Evolutionary conservation across 2,329 filamentous ascomycete species (phyloP).

Genomic region (Verticillium zaregamsianum): DNA sequence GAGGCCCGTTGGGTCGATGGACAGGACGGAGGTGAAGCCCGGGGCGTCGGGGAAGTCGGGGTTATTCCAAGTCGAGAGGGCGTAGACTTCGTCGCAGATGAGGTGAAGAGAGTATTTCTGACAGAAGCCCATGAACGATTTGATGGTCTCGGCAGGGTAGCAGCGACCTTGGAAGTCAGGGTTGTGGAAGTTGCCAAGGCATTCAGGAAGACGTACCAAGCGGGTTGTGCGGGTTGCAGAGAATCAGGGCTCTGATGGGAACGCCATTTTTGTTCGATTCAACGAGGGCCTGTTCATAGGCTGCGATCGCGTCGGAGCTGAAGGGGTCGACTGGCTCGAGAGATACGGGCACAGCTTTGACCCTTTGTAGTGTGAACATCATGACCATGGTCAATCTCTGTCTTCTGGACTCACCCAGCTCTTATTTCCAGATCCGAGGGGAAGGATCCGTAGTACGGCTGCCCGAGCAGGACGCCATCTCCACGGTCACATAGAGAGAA

Average conservation of each 20-base stretch:
- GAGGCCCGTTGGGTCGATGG: constrained; percentile 34
- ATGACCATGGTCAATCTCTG: neutral
- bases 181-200: neutral
- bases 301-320: constrained; percentile 30
- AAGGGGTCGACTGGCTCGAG: constrained; percentile 41
- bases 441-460: constrained; percentile 44
- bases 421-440: constrained; percentile 30
- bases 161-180: constrained; percentile 30
- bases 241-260: constrained; percentile 39
- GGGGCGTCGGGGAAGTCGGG: constrained; percentile 18
- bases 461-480: constrained; percentile 20
- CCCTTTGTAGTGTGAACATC: constrained; percentile 19
- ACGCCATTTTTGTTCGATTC: constrained; percentile 32
- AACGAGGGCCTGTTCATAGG: constrained; percentile 40
- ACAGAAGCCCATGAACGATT: constrained; percentile 43
- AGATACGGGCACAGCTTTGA: constrained; percentile 34
- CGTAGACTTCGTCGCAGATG: constrained; percentile 47
- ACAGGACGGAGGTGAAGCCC: constrained; percentile 41
- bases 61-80: constrained; percentile 45
- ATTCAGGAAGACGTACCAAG: constrained; percentile 22
- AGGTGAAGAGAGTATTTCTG: constrained; percentile 44
- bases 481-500: neutral
- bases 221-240: constrained; percentile 49
- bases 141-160: constrained; percentile 34
- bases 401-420: neutral